Base-by-base conservation (phyloP, 2,329 filamentous ascomycete genomes). In the Fusarium guadeloupense region DNA sequence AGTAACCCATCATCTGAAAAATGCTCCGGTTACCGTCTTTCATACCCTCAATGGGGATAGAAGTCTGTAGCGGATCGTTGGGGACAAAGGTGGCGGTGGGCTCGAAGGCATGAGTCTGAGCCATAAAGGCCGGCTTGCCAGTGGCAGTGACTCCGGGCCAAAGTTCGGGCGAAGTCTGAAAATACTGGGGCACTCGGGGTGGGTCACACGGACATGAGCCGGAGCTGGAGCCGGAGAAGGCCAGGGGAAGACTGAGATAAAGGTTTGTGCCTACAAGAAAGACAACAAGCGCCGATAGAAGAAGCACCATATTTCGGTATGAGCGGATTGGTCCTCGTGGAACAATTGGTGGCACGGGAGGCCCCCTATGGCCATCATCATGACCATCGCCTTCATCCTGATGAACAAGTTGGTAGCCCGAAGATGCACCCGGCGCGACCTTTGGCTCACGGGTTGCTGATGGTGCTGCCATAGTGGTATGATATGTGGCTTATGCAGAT, bases 41-140 rank as follows among this genome's bases (percentile, higher is more conserved):
- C 75, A 80, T 79, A 21, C 88, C 88, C 46, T 81, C 71, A 44
- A 92, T 89, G 0, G 89, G 88, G 17, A 89, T 79, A 30, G 85
- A 84, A 2, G 89, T 93, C 77, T 91, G 88, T 52, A 93, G 77
- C 42, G 90, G 90, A 42, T 82, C 78, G 68, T 90, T 90, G 13
- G 89, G 87, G 26, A 88, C 85, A 70, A 86, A 92, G 6, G 86
- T 82, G 3, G 77, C 83, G 9, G 85, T 81, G 61, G 90, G 89
- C 17, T 88, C 82, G 33, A 90, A 86, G 2, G 84, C 83, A 62
- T 89, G 87, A 7, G 86, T 91, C 75, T 91, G 85, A 2, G 89
- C 90, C 53, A 93, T 77, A 71, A 91, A 92, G 2, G 90, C 85
- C 21, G 89, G 80, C 51, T 76, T 78, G 13, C 90, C 90, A 2